Evolutionary conservation across 73 alveolate genomes (phyloP).

Genomic region (Diophrys sp.): DNA sequence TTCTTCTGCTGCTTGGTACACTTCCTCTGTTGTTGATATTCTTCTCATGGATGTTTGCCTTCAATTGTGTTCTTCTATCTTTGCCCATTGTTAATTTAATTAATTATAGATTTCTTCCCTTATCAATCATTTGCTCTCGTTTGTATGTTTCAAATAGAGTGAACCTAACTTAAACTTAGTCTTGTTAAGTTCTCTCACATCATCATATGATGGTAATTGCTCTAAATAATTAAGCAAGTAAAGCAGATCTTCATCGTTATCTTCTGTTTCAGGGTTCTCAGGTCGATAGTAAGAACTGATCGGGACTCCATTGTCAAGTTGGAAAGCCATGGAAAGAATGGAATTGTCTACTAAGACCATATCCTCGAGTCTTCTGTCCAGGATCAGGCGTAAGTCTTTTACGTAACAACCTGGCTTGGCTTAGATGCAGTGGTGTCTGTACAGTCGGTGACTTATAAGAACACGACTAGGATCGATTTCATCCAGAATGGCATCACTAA

Average conservation of each 20-base stretch:
- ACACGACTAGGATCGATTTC: conserved; percentile 71
- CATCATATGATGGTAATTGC: conserved; percentile 36
- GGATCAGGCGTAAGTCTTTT: conserved; percentile 79
- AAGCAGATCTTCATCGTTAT: conserved; percentile 43
- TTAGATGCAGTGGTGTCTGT: conserved; percentile 84
- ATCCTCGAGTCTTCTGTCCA: conserved; percentile 36
- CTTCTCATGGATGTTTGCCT: conserved; percentile 8
- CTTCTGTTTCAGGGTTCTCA: conserved; percentile 33
- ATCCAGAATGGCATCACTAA: conserved; percentile 66
- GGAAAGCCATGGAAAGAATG: conserved; percentile 41
- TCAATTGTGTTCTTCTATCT: conserved; percentile 15
- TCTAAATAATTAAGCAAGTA: conserved; percentile 40
- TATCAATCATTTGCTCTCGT: too few species aligned
- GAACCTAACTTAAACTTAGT: conserved; percentile 4
- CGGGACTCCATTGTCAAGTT: conserved; percentile 60
- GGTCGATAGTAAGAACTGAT: conserved; percentile 29
- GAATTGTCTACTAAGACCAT: conserved; percentile 48
- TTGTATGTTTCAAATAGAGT: background rate
- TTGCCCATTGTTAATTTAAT: too few species aligned
- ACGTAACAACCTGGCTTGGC: conserved; percentile 59
- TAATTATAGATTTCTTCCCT: too few species aligned
- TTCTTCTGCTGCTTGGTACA: conserved; percentile 28
- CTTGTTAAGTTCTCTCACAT: conserved; percentile 41
- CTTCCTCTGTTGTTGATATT: conserved; percentile 29
- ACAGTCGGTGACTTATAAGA: conserved; percentile 69